Base-by-base conservation (phyloP, 768 basidiomycete genomes). In the Kwoniella mangroviensis region DNA sequence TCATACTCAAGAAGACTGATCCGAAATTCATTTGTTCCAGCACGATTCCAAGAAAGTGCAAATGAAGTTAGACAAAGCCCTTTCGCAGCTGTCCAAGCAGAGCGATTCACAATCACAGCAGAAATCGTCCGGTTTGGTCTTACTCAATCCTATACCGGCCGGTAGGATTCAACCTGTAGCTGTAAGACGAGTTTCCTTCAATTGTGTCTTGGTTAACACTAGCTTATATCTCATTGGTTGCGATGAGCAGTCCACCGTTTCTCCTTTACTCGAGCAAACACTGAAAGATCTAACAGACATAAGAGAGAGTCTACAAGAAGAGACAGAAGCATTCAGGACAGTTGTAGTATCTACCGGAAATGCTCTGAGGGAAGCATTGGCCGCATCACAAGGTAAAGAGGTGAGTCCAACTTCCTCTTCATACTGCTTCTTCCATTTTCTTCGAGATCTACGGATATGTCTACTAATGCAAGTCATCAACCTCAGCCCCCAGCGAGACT, bases 321-420 rank as follows among this genome's bases (percentile, higher is more conserved):
- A 83, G 66, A 75, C 78, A 15, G 82, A 83, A 53, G 82, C 82
- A 2, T 83, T 83, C 73, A 68, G 82, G 49, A 79, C 81, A 67
- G 82, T 83, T 12, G 73, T 81, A 1, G 73, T 83, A 17, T 74
- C 79, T 6, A 75, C 81, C 11, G 82, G 73, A 0, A 83, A 81
- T 62, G 70, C 72, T 21, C 67, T 83, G 15, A 65, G 73, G 17
- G 77, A 79, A 51, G 70, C 75, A 0, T 43, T 81, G 13, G 78
- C 81, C 1, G 61, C 71, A 3, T 71, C 75, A 2, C 65, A 65
- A 12, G 78, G 75, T 7, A 62, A 72, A 63, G 72, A 78, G 53
- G 82, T 83, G 53, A 19, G 81, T 71, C 3, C 1, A 4, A 13
- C 42, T 15, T 26, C 11, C 22, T 17, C n/a, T 7, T 4, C 28